A percentile compares a stretch with the other conserved stretches of the same genome.
phyloP scores from a whole-genome alignment of 1,284 basidiomycete genomes.

The Tilletiopsis washingtonensis region DNA sequence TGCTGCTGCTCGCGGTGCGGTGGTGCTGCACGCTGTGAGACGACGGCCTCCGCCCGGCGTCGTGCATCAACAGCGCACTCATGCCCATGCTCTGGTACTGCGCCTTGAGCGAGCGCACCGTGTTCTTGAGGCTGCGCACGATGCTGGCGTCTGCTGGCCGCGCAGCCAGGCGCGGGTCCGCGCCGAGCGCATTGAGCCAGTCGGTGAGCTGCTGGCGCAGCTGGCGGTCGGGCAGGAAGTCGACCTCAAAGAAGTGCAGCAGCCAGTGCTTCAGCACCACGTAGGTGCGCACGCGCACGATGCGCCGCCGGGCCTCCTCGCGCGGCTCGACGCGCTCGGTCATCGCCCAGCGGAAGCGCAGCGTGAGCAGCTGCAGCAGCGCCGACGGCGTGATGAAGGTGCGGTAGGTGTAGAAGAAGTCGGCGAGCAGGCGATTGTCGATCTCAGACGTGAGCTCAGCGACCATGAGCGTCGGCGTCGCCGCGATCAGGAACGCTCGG shows the following conservation, averaged over 20 bases:
- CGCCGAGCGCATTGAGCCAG: slow-evolving; percentile 30
- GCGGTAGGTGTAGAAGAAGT: slow-evolving; percentile 42
- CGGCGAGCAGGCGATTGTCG: slow-evolving; percentile 26
- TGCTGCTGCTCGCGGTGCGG: slow-evolving; percentile 10
- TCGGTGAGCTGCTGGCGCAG: slow-evolving; percentile 23
- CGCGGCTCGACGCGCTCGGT: slow-evolving; percentile 12
- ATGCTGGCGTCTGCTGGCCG: slow-evolving; percentile 23
- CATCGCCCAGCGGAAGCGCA: slow-evolving; percentile 39
- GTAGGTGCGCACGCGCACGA: slow-evolving; percentile 38
- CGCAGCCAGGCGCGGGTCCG: slow-evolving; percentile 12
- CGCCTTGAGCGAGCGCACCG: slow-evolving; percentile 28
- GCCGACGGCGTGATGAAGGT: slow-evolving; percentile 21
- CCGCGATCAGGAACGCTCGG: slow-evolving; percentile 23
- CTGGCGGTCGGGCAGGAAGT: slow-evolving; percentile 30
- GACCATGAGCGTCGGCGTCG: slow-evolving; percentile 26
- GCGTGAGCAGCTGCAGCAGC: slow-evolving; percentile 29
- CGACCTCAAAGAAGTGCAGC: slow-evolving; percentile 32
- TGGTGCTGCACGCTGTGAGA: too few relatives aligned
- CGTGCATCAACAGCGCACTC: slow-evolving; percentile 16
- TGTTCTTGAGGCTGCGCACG: slow-evolving; percentile 29
- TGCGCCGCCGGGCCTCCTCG: slow-evolving; percentile 30
- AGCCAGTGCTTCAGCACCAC: slow-evolving; percentile 40
- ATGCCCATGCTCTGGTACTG: slow-evolving; percentile 26
- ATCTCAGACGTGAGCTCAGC: slow-evolving; percentile 40
- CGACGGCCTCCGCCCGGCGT: slow-evolving; percentile 2